phyloP scores from a whole-genome alignment of 2,329 filamentous ascomycete species.

The Neonectria hederae region DNA sequence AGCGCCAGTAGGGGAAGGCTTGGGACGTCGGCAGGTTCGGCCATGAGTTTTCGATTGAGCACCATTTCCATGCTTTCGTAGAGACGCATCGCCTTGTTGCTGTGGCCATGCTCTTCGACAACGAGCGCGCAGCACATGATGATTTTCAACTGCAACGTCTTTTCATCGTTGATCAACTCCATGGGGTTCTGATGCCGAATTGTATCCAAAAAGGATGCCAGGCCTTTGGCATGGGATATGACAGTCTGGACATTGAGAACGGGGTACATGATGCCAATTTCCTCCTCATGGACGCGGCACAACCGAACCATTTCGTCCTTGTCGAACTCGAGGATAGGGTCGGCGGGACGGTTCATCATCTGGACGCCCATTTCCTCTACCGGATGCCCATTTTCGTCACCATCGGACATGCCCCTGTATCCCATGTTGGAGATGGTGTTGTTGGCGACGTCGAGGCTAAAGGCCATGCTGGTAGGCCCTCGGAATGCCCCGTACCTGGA shows the following conservation, averaged over 20 bases:
- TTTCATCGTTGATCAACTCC: constrained; percentile 57
- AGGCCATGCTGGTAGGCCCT: constrained; percentile 85
- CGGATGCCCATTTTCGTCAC: constrained; percentile 63
- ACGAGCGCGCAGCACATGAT: constrained; percentile 81
- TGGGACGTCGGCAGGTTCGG: constrained; percentile 57
- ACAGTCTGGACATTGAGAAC: constrained; percentile 79
- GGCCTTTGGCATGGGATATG: constrained; percentile 72
- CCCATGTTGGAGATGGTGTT: constrained; percentile 91
- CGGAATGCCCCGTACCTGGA: constrained; percentile 74
- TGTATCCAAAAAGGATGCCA: constrained; percentile 77
- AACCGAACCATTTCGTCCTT: constrained; percentile 83
- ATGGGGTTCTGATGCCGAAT: constrained; percentile 48
- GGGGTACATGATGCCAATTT: constrained; percentile 93
- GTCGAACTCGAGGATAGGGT: constrained; percentile 82
- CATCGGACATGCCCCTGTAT: constrained; percentile 72
- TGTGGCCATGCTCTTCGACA: constrained; percentile 82
- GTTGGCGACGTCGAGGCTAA: constrained; percentile 87
- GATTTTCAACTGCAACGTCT: constrained; percentile 80
- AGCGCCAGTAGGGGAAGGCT: constrained; percentile 63
- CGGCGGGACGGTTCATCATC: constrained; percentile 57
- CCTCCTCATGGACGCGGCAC: constrained; percentile 84
- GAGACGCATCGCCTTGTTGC: constrained; percentile 75
- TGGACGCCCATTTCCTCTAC: constrained; percentile 34
- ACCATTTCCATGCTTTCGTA: constrained; percentile 80
- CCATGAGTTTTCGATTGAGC: constrained; percentile 72